A percentile compares a stretch with the other conserved stretches of the same genome.
Evolutionary conservation across 176 grass and related monocot genomes (phyloP).

Genomic region (Carex littledalei): DNA sequence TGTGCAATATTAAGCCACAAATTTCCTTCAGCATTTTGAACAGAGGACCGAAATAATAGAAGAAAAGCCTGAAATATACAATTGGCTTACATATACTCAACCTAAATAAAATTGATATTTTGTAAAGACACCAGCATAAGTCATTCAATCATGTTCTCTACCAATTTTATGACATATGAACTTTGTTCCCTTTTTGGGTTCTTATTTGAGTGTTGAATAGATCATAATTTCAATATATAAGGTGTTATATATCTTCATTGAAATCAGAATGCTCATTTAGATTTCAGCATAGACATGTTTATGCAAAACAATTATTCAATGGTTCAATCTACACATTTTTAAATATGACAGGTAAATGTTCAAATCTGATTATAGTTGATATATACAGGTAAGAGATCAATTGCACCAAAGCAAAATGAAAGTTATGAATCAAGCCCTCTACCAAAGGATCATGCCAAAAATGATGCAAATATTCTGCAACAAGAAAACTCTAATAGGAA

Average conservation of each 20-base stretch:
- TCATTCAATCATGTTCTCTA: not conserved
- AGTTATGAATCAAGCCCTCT: not conserved
- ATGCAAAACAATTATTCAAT: not conserved
- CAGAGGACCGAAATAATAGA: not conserved
- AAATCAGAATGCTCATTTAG: not conserved
- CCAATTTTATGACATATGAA: not conserved
- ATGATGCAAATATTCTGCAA: not conserved
- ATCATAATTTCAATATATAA: not conserved
- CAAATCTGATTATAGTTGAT: not conserved
- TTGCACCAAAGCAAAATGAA: not conserved
- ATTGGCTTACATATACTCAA: not conserved
- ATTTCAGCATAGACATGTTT: not conserved
- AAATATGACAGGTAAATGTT: not conserved
- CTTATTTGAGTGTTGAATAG: not conserved
- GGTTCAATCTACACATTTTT: not conserved
- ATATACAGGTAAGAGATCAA: not conserved
- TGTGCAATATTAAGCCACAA: not conserved
- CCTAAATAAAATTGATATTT: not conserved
- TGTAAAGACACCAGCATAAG: not conserved
- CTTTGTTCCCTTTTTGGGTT: not conserved
- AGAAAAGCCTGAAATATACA: not conserved
- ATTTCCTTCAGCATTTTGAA: not conserved
- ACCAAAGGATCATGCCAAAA: not conserved
- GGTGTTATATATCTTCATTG: not conserved
- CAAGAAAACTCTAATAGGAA: not conserved